A percentile compares a stretch with the other conserved stretches of the same genome.
Evolutionary conservation across 768 basidiomycete species (phyloP).

Genomic region (Trametes meyenii): DNA sequence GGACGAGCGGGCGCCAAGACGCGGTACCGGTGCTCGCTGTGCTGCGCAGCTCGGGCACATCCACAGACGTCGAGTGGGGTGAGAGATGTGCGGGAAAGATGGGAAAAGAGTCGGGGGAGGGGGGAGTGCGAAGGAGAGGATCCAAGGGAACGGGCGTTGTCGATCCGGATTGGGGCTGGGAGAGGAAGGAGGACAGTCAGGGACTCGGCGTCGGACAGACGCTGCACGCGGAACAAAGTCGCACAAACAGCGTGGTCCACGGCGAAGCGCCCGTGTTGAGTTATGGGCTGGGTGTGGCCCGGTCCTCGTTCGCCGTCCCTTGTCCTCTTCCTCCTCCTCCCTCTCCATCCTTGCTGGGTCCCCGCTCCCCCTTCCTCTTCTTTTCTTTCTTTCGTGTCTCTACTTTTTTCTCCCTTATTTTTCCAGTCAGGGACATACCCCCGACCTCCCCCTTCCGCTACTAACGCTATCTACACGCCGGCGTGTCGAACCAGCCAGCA

Average conservation of each 20-base stretch:
- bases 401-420: constrained; percentile 3
- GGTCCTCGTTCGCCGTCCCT: neutral
- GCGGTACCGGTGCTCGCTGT: too few species aligned
- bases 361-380: constrained; percentile 13
- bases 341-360: constrained; percentile 18
- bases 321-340: constrained; percentile 17
- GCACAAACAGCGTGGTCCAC: constrained; percentile 16
- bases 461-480: constrained; percentile 43
- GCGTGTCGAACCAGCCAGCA: constrained; percentile 41
- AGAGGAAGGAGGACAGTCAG: neutral
- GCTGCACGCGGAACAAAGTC: constrained; percentile 19
- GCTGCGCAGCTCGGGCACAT: too few species aligned
- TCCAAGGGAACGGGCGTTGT: neutral
- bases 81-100: neutral
- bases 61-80: neutral
- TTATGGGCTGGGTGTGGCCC: constrained; percentile 4
- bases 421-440: constrained; percentile 6
- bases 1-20: too few species aligned
- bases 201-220: neutral
- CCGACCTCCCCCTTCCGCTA: constrained; percentile 12
- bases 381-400: constrained; percentile 22
- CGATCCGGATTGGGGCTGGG: neutral
- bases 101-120: neutral
- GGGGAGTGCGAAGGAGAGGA: neutral
- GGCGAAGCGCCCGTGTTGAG: constrained; percentile 10